These are phyloP conservation scores for Danielozyma ontarioensis DNA, from an alignment of 805 yeast genomes.

Conservation along the genomic window DNA sequence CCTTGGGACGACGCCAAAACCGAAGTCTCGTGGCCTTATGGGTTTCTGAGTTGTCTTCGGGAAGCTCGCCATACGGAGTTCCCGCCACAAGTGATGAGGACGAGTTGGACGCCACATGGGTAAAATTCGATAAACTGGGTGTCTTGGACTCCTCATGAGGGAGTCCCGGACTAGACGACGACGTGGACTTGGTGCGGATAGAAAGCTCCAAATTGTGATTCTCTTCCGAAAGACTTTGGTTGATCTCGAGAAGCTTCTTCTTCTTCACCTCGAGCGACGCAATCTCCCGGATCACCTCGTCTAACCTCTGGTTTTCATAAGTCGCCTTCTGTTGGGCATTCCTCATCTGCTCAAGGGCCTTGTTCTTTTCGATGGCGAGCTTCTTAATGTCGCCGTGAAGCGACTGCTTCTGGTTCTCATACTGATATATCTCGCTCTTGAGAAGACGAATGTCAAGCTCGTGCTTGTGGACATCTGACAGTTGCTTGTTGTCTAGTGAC, in stretches of 20 bases:
- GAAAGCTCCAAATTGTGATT: conserved; percentile 10
- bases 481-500: conserved; percentile 9
- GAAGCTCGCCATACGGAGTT: conserved; percentile 8
- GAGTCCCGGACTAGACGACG: too few relatives aligned
- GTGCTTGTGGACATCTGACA: conserved; percentile 1
- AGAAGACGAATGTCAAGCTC: conserved; percentile 9
- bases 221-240: conserved; percentile 18
- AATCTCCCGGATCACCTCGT: conserved; percentile 45
- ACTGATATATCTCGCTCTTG: conserved; percentile 35
- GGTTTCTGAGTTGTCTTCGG: conserved; percentile 26
- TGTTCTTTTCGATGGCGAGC: conserved; percentile 22
- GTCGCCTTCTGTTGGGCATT: conserved; percentile 37
- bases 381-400: conserved; percentile 20
- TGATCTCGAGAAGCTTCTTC: conserved; percentile 32
- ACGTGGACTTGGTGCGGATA: not conserved
- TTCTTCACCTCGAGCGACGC: conserved; percentile 45
- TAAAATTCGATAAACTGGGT: not conserved
- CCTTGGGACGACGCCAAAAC: conserved; percentile 42
- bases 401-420: conserved; percentile 21
- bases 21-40: conserved; percentile 39
- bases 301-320: conserved; percentile 38
- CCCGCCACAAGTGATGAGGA: conserved; percentile 14
- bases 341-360: conserved; percentile 30
- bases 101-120: conserved; percentile 10
- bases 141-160: not conserved